These are phyloP conservation scores for Aspergillus ustus DNA, from an alignment of 2,329 filamentous ascomycete species.

Conservation along the genomic window DNA sequence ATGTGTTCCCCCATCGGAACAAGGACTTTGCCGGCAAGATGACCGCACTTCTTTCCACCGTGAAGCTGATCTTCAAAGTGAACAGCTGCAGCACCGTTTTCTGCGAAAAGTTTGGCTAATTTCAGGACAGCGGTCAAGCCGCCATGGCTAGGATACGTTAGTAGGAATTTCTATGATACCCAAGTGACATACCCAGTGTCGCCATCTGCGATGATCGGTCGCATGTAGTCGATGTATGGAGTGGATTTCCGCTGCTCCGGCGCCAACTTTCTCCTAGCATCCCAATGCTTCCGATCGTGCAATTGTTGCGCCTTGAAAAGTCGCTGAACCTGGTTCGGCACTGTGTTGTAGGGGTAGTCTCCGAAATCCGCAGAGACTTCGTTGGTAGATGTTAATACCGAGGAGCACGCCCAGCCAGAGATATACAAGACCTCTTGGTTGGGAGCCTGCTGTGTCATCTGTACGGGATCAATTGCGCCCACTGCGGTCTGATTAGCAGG, in stretches of 20 bases:
- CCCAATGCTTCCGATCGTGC: slow-evolving; percentile 96
- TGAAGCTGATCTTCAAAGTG: slow-evolving; percentile 98
- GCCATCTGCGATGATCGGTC: slow-evolving; percentile 94
- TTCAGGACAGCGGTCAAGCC: slow-evolving; percentile 92
- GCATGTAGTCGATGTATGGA: slow-evolving; percentile 88
- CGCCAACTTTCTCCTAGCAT: slow-evolving; percentile 77
- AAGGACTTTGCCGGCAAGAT: slow-evolving; percentile 92
- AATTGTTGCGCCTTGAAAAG: slow-evolving; percentile 95
- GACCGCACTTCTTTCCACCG: slow-evolving; percentile 97
- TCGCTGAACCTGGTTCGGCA: slow-evolving; percentile 96
- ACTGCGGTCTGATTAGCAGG: slow-evolving; percentile 57
- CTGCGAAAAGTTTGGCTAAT: slow-evolving; percentile 94
- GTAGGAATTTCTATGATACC: not conserved
- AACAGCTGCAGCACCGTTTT: slow-evolving; percentile 93
- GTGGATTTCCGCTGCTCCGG: slow-evolving; percentile 72
- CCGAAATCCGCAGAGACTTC: slow-evolving; percentile 98
- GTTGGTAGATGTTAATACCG: slow-evolving; percentile 89
- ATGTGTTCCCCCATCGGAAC: slow-evolving; percentile 95
- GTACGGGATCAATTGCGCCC: slow-evolving; percentile 97
- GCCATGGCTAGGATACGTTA: slow-evolving; percentile 67
- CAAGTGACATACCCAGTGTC: slow-evolving; percentile 71
- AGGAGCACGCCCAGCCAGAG: slow-evolving; percentile 97
- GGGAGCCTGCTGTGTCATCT: slow-evolving; percentile 97
- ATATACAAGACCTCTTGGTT: slow-evolving; percentile 97
- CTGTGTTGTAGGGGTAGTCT: slow-evolving; percentile 98